Evolutionary conservation across 352 stramenopile species (phyloP).

Genomic region (Pythium aristosporum): DNA sequence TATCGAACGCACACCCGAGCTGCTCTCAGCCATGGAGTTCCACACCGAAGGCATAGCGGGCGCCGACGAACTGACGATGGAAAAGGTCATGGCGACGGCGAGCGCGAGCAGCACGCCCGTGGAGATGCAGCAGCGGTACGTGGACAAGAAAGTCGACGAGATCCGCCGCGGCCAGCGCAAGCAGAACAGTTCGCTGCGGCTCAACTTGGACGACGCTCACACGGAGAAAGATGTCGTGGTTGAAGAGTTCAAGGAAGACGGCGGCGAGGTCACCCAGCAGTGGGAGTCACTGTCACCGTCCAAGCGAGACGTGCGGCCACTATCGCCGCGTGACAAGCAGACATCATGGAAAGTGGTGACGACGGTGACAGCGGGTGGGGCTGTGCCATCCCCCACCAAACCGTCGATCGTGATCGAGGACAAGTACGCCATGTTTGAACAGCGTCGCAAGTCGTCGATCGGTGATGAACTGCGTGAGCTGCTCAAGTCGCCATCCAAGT

Average conservation of each 20-base stretch:
- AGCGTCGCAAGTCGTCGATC: conserved; percentile 50
- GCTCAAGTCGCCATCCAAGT: conserved; percentile 59
- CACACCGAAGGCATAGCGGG: conserved; percentile 66
- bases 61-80: conserved; percentile 37
- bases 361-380: not conserved
- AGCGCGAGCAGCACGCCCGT: conserved; percentile 17
- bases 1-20: conserved; percentile 66
- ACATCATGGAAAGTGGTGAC: conserved; percentile 55
- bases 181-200: conserved; percentile 34
- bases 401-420: conserved; percentile 41
- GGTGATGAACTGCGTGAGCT: conserved; percentile 69
- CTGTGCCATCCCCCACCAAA: conserved; percentile 14
- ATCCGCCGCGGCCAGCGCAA: conserved; percentile 63
- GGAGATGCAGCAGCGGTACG: conserved; percentile 33
- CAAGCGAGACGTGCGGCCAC: conserved; percentile 39
- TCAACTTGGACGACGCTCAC: conserved; percentile 35
- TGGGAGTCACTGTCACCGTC: conserved; percentile 63
- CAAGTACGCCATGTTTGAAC: conserved; percentile 22
- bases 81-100: conserved; percentile 35
- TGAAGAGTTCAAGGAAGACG: conserved; percentile 18
- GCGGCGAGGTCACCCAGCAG: conserved; percentile 23
- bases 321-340: conserved; percentile 58
- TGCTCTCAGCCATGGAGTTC: conserved; percentile 64
- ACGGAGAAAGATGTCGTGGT: conserved; percentile 27
- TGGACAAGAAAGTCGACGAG: conserved; percentile 60